Conservation (phyloP, 2,329 filamentous ascomycete genomes). For the Helotiales sp. region DNA sequence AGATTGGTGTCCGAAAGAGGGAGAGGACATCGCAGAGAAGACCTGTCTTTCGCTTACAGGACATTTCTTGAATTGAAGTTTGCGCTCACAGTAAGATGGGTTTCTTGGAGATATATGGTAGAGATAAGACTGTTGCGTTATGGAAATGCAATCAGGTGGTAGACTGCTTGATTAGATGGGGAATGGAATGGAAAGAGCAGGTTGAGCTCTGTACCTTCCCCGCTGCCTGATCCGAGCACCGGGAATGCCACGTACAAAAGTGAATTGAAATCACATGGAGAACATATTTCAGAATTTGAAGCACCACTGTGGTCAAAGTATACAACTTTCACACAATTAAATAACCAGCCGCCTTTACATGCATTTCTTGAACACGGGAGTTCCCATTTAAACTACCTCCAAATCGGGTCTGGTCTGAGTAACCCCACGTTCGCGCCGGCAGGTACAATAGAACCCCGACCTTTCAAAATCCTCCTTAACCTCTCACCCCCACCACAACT, state of each 20-base stretch:
- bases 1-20: not conserved
- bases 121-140: not conserved
- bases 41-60: constrained; percentile 30
- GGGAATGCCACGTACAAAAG: not conserved
- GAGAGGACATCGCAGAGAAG: not conserved
- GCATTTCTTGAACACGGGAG: not conserved
- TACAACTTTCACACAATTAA: too few species aligned
- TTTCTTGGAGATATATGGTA: not conserved
- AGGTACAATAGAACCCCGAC: not conserved
- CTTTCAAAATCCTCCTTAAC: not conserved
- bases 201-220: not conserved
- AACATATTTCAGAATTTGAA: too few species aligned
- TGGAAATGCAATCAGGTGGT: too few species aligned
- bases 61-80: constrained; percentile 25
- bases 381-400: not conserved
- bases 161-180: not conserved
- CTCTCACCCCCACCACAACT: not conserved
- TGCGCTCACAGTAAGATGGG: constrained; percentile 4
- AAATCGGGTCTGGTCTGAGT: not conserved
- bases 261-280: not conserved
- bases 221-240: not conserved
- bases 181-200: not conserved
- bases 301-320: too few species aligned
- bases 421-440: not conserved
- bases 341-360: too few species aligned